Percentiles rank a stretch among this genome's conserved stretches.
These are phyloP conservation scores for Rugonectria rugulosa DNA, from an alignment of 2,329 filamentous ascomycete species.

Conservation along the genomic window DNA sequence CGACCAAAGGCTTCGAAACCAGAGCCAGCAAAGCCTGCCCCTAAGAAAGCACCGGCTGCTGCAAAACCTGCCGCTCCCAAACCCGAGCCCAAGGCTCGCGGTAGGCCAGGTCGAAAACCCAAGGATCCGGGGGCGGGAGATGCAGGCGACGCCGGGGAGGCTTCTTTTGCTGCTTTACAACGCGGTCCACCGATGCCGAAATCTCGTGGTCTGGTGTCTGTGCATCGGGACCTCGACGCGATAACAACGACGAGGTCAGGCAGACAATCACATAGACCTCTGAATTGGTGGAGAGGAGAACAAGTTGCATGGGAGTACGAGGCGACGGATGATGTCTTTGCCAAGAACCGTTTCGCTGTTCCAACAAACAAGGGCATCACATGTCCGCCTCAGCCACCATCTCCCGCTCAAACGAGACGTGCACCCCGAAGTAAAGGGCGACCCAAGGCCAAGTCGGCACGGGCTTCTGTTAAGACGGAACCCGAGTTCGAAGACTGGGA, in stretches of 20 bases:
- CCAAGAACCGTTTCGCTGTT: slow-evolving; percentile 61
- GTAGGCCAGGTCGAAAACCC: slow-evolving; percentile 36
- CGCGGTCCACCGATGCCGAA: slow-evolving; percentile 64
- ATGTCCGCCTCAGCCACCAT: slow-evolving; percentile 69
- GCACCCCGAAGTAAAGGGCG: slow-evolving; percentile 40
- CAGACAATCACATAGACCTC: slow-evolving; percentile 77
- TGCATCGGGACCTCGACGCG: slow-evolving; percentile 57
- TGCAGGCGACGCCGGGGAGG: slow-evolving; percentile 51
- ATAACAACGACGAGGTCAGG: slow-evolving; percentile 75
- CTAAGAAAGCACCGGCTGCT: slow-evolving; percentile 16
- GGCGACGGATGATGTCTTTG: slow-evolving; percentile 57
- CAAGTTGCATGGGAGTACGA: slow-evolving; percentile 73
- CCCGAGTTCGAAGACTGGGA: slow-evolving; percentile 75
- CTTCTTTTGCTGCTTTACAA: slow-evolving; percentile 57
- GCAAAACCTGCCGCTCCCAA: slow-evolving; percentile 23
- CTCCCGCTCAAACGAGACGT: slow-evolving; percentile 43
- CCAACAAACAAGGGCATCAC: slow-evolving; percentile 80
- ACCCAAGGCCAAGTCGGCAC: slow-evolving; percentile 41
- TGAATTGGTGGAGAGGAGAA: slow-evolving; percentile 90
- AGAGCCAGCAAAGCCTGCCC: slow-evolving; percentile 26
- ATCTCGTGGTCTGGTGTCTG: slow-evolving; percentile 61
- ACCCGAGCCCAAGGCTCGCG: slow-evolving; percentile 36
- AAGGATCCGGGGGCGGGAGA: slow-evolving; percentile 35
- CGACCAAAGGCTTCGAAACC: slow-evolving; percentile 35
- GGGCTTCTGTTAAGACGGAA: slow-evolving; percentile 56